These are phyloP conservation scores for Tubosaeta sp. DNA, from an alignment of 768 basidiomycete species.

Conservation along the genomic window DNA sequence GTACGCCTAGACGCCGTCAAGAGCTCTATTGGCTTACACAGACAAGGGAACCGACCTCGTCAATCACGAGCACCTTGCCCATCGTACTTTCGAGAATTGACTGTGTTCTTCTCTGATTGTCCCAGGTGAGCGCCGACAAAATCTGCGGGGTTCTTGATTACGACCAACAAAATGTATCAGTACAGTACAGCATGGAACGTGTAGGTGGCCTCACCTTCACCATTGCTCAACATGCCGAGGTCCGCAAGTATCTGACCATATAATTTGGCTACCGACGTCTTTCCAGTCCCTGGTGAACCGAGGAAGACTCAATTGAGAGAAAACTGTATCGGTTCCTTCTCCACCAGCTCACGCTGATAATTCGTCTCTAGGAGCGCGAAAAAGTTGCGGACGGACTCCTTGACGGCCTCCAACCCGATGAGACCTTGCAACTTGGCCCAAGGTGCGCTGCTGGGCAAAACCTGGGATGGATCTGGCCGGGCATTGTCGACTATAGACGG, in stretches of 20 bases:
- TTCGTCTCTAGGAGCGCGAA: constrained; percentile 49
- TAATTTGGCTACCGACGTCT: constrained; percentile 65
- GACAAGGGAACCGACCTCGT: constrained; percentile 43
- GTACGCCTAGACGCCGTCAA: constrained; percentile 48
- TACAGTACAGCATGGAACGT: not conserved
- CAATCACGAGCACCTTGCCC: constrained; percentile 70
- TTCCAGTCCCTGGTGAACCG: constrained; percentile 69
- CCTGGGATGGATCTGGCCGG: constrained; percentile 57
- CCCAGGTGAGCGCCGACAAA: constrained; percentile 59
- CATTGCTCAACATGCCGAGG: constrained; percentile 61
- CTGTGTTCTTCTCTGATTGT: constrained; percentile 60
- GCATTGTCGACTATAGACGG: too few species aligned
- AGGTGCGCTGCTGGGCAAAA: constrained; percentile 40
- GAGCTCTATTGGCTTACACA: not conserved
- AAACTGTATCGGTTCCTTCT: constrained; percentile 47
- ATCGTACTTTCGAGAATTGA: constrained; percentile 53
- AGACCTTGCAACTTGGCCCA: constrained; percentile 52
- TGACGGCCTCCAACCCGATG: constrained; percentile 56
- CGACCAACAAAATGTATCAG: constrained; percentile 35
- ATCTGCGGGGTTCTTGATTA: constrained; percentile 66
- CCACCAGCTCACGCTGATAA: constrained; percentile 55
- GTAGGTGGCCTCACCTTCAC: constrained; percentile 49
- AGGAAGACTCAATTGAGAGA: constrained; percentile 65
- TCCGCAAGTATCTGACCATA: constrained; percentile 64
- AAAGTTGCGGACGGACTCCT: constrained; percentile 49